Base-by-base conservation (phyloP, 2,329 filamentous ascomycete species). In the Penicillium sp. region DNA sequence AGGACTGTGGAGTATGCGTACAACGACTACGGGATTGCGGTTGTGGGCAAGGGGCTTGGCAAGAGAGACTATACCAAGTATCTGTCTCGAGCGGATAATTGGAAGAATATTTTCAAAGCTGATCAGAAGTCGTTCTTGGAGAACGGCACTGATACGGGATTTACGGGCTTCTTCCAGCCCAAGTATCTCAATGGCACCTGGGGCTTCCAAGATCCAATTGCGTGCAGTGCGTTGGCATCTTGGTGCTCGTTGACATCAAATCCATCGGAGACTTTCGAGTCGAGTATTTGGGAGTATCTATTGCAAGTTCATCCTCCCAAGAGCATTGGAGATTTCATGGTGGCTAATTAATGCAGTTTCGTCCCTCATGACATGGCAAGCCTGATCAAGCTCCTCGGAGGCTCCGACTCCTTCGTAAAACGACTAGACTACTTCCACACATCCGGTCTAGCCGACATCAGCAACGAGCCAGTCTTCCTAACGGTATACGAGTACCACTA, bases 1-100 rank as follows among this genome's bases (percentile, higher is more conserved):
- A 82, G 89, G 3, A 91, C 88, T 0, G 81, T 91, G 1, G 89
- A 91, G 71, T 91, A 92, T 69, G 84, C 86, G n/a, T 91, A 91
- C 72, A 86, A 91, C 67, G 89, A 91, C 74, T 91, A 85, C 67
- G 83, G 82, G 60, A 83, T 89, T 52, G 77, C 85, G 0, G 78
- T 86, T 48, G 83, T 90, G 37, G 87, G 86, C 0, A 79, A 78
- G 4, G 80, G 78, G 0, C 71, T 89, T 15, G 84, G 83, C 8
- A 81, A 83, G 15, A 78, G 61, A 14, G 61, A 68, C 22, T 63
- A 66, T 38, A 66, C 63, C 2, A 69, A 84, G 79, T 90, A 90
- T 61, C 67, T 84, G 0, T 73, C 73, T 1, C 83, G 84, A 0
- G 84, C 84, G 61, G 77, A 83, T 82, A 67, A 78, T 69, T 91